These are phyloP conservation scores for Podila minutissima DNA, from an alignment of 192 early-diverging fungal species.

Conservation along the genomic window DNA sequence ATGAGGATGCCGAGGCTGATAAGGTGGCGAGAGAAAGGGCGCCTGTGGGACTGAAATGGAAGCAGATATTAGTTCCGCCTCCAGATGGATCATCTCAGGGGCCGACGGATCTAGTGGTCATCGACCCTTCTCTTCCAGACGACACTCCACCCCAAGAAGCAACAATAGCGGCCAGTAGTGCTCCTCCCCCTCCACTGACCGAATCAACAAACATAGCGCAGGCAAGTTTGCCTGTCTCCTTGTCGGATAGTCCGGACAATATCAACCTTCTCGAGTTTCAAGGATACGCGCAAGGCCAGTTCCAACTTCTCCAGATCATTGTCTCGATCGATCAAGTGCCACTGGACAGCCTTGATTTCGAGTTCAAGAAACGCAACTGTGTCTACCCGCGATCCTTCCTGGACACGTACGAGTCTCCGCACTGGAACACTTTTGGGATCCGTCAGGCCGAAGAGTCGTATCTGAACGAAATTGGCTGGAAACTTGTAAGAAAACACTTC, in stretches of 20 bases:
- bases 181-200: too few relatives aligned
- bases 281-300: constrained; percentile 29
- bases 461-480: constrained; percentile 69
- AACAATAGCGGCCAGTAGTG: too few relatives aligned
- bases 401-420: constrained; percentile 15
- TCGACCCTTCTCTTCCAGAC: not conserved
- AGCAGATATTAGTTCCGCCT: not conserved
- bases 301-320: constrained; percentile 51
- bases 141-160: too few relatives aligned
- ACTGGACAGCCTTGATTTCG: constrained; percentile 41
- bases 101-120: not conserved
- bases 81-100: not conserved
- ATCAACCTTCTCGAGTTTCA: constrained; percentile 47
- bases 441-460: constrained; percentile 59
- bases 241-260: not conserved
- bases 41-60: not conserved
- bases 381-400: constrained; percentile 62
- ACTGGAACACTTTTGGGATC: constrained; percentile 48
- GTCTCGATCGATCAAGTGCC: constrained; percentile 63
- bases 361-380: constrained; percentile 64
- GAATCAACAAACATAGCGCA: not conserved
- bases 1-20: too few relatives aligned
- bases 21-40: too few relatives aligned
- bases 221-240: not conserved
- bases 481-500: constrained; percentile 57